Evolutionary conservation across 1,284 basidiomycete genomes (phyloP), one percentile per base, ranked within the genome.

Genomic region (Ceratobasidium sp.): DNA sequence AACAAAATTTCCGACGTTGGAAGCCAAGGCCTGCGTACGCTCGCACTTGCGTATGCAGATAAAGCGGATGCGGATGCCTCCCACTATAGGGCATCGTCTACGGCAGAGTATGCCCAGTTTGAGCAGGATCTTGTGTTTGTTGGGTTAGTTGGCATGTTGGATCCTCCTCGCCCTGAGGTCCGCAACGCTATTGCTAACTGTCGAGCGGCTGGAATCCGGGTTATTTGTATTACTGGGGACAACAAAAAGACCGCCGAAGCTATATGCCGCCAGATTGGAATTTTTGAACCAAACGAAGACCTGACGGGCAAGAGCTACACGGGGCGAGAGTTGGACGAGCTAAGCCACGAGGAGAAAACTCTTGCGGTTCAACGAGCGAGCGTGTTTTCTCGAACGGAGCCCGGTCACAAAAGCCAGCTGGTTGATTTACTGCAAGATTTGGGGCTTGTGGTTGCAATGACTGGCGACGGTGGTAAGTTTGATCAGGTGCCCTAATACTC

Each of bases 181-280:
- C 90, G 90, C 61, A 88, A 86, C 53, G 97, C 98, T 18, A 93
- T 99, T 56, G 94, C 93, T 55, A 95, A 95, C 84, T 99, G 97
- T 87, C 92, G 89, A 81, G 92, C 93, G 39, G 98, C 98, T 3
- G 98, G 98, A 33, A 98, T 99, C 82, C 91, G 97, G 60, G 96
- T 98, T 58, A 93, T 99, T 81, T 97, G 98, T 82, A 98, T 99
- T 84, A 99, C 98, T 1, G 98, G 98, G 55, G 98, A 99, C 87
- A 98, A 98, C 88, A 97, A 98, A 88, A 93, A 93, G 81, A 99
- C 98, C 28, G 98, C 97, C 69, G 97, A 98, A 88, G 95, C 97
- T 28, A 98, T 99, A 84, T 98, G 97, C 85, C 90, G 96, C 78
- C 93, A 97, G 84, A 97, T 99, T 85, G 97, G 98, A 23, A 95